A percentile compares a stretch with the other conserved stretches of the same genome.
Evolutionary conservation across 2,329 filamentous ascomycete genomes (phyloP).

Genomic region (Diaporthe sp.): DNA sequence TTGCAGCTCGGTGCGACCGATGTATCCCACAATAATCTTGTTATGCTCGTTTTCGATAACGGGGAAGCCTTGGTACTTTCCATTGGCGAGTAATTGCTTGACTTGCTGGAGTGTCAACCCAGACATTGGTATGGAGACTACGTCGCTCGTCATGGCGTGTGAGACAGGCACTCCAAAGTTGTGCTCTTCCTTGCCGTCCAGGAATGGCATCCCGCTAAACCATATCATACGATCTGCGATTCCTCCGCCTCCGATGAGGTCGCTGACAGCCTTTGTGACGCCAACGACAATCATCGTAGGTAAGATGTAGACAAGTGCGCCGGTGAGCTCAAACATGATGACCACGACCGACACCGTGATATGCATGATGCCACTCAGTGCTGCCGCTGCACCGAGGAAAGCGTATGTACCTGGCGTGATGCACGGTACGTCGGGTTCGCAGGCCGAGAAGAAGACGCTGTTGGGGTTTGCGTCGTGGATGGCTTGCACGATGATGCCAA

Average conservation of each 20-base stretch:
- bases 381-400: slow-evolving; percentile 91
- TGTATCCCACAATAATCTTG: slow-evolving; percentile 88
- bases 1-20: slow-evolving; percentile 90
- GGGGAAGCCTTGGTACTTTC: slow-evolving; percentile 92
- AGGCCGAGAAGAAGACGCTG: slow-evolving; percentile 88
- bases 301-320: slow-evolving; percentile 96
- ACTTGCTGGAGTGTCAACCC: slow-evolving; percentile 83
- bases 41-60: slow-evolving; percentile 82
- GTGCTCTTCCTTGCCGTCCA: slow-evolving; percentile 98
- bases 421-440: slow-evolving; percentile 91
- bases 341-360: slow-evolving; percentile 97
- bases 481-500: slow-evolving; percentile 95
- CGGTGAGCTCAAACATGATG: slow-evolving; percentile 99
- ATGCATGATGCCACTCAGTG: slow-evolving; percentile 97
- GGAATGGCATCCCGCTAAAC: slow-evolving; percentile 97
- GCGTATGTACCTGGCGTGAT: slow-evolving; percentile 98
- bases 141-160: slow-evolving; percentile 85
- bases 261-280: slow-evolving; percentile 92
- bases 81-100: slow-evolving; percentile 81
- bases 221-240: slow-evolving; percentile 99
- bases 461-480: slow-evolving; percentile 87
- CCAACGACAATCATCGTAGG: slow-evolving; percentile 99
- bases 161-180: slow-evolving; percentile 96
- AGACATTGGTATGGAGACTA: slow-evolving; percentile 79
- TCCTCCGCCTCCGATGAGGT: slow-evolving; percentile 87